Conservation (phyloP, 768 basidiomycete genomes). For the Fomitopsis serialis region DNA sequence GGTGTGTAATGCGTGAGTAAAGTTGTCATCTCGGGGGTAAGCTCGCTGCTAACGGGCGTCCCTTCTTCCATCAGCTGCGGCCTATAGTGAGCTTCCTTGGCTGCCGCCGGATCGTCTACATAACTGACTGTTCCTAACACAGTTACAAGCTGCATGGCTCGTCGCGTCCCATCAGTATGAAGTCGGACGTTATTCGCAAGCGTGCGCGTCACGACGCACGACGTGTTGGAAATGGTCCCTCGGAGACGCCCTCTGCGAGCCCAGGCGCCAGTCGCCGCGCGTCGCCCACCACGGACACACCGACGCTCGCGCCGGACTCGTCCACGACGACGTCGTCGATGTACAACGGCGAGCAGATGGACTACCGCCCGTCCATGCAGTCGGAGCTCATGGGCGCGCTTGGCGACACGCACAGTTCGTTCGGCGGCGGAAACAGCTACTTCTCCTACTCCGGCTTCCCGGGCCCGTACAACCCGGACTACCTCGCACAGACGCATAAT, state of each 20-base stretch:
- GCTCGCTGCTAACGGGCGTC: conserved; percentile 1
- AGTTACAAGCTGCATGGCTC: conserved; percentile 83
- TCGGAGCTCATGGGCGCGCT: conserved; percentile 51
- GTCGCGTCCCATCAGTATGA: conserved; percentile 85
- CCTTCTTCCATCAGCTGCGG: conserved; percentile 51
- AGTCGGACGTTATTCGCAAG: conserved; percentile 86
- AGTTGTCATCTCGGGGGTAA: neutral
- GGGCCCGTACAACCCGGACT: conserved; percentile 74
- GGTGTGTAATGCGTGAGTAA: conserved; percentile 81
- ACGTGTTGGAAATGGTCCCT: conserved; percentile 42
- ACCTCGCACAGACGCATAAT: conserved; percentile 48
- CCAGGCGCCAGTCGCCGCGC: conserved; percentile 71
- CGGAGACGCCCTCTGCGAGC: conserved; percentile 72
- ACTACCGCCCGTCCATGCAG: conserved; percentile 32
- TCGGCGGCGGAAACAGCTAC: conserved; percentile 8
- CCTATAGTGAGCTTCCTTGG: conserved; percentile 48
- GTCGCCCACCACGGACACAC: conserved; percentile 58
- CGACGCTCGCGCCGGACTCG: conserved; percentile 66
- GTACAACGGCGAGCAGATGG: conserved; percentile 26
- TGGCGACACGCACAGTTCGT: conserved; percentile 26
- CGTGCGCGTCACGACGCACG: conserved; percentile 79
- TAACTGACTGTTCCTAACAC: neutral
- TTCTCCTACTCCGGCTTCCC: conserved; percentile 42
- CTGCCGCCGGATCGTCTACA: neutral
- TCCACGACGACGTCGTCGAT: conserved; percentile 55